Conservation (phyloP, 2,329 filamentous ascomycete genomes). For the Shiraia bambusicola region DNA sequence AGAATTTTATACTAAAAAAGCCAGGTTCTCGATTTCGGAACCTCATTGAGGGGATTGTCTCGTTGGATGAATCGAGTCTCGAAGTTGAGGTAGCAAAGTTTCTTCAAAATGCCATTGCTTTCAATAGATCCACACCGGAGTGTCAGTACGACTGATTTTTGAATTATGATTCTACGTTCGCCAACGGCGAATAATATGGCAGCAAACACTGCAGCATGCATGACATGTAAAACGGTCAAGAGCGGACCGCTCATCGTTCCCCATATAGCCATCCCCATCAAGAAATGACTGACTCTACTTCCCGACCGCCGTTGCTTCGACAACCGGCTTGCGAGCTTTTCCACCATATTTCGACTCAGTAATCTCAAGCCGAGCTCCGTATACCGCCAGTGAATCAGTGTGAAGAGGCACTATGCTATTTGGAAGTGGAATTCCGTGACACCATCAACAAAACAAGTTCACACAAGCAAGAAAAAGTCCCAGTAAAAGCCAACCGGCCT, state of each 20-base stretch:
- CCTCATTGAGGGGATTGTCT: slow-evolving; percentile 47
- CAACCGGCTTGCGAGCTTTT: slow-evolving; percentile 48
- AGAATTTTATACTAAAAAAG: slow-evolving; percentile 54
- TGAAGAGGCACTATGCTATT: slow-evolving; percentile 60
- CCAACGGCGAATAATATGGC: slow-evolving; percentile 61
- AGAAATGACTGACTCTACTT: slow-evolving; percentile 57
- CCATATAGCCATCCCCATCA: slow-evolving; percentile 56
- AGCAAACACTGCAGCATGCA: slow-evolving; percentile 54
- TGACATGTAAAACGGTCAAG: slow-evolving; percentile 52
- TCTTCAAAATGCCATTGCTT: slow-evolving; percentile 54
- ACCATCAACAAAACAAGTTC: slow-evolving; percentile 54
- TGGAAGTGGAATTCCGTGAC: slow-evolving; percentile 55
- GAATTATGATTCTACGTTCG: slow-evolving; percentile 30
- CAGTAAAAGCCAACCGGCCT: slow-evolving; percentile 60
- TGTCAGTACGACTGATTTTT: slow-evolving; percentile 2
- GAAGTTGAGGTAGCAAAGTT: slow-evolving; percentile 50
- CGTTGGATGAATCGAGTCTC: slow-evolving; percentile 52
- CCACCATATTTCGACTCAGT: slow-evolving; percentile 46
- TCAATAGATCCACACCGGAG: slow-evolving; percentile 45
- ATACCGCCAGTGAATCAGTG: slow-evolving; percentile 54
- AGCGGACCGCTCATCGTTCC: slow-evolving; percentile 58
- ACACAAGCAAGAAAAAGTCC: slow-evolving; percentile 59
- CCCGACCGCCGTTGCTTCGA: slow-evolving; percentile 50
- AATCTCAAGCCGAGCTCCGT: slow-evolving; percentile 33
- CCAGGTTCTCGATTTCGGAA: slow-evolving; percentile 49